These are phyloP conservation scores for Fraxinus xanthoxyloides DNA, from an alignment of 305 asterid genomes.

Conservation along the genomic window DNA sequence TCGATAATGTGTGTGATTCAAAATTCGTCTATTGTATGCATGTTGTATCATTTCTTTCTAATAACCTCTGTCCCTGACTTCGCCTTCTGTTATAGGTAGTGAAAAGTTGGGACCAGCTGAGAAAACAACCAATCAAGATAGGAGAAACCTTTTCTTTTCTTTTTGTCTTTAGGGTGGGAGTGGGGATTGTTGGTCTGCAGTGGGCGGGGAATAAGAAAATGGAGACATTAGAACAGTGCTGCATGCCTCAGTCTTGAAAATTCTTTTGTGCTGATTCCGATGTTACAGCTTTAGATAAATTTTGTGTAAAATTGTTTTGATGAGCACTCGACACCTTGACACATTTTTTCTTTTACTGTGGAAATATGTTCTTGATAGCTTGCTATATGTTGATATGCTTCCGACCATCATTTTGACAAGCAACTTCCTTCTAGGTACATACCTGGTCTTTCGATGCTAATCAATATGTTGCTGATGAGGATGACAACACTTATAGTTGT, in stretches of 20 bases:
- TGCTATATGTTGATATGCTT: constrained; percentile 5
- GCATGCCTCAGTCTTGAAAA: neutral
- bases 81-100: neutral
- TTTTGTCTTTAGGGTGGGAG: neutral
- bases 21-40: neutral
- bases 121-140: neutral
- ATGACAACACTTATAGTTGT: constrained; percentile 84
- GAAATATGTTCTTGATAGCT: neutral
- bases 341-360: neutral
- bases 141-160: neutral
- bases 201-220: neutral
- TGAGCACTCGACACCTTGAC: constrained; percentile 1
- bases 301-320: constrained; percentile 13
- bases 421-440: constrained; percentile 53
- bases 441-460: constrained; percentile 90
- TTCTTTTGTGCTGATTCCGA: neutral
- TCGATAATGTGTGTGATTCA: neutral
- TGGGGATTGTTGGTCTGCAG: neutral
- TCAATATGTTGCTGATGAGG: constrained; percentile 95
- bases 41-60: neutral
- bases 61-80: neutral
- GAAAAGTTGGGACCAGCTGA: neutral
- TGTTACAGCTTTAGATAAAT: neutral
- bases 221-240: neutral
- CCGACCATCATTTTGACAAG: constrained; percentile 10